Conservation (phyloP, 2,329 filamentous ascomycete species). For the Hirsutella rhossiliensis region DNA sequence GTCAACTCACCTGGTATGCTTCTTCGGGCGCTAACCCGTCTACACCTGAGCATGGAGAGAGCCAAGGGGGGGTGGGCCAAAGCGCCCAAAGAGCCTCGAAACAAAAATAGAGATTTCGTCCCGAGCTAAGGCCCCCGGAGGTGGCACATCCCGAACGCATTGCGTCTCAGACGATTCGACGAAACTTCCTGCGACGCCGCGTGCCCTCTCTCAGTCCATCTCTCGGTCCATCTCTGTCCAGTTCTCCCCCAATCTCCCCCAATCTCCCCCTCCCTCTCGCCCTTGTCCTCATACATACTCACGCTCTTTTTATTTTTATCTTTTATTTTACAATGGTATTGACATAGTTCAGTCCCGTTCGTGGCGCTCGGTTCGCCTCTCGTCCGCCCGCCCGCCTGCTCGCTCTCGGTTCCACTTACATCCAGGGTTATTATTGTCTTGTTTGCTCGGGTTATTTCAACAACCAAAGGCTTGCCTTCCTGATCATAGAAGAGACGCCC, state of each 20-base stretch:
- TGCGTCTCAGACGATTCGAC: slow-evolving; percentile 14
- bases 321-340: not conserved
- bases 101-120: not conserved
- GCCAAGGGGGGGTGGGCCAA: not conserved
- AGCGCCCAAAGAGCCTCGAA: not conserved
- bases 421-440: not conserved
- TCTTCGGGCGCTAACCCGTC: too few species aligned
- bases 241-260: not conserved
- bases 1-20: too few species aligned
- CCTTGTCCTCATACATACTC: not conserved
- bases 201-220: not conserved
- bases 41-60: not conserved
- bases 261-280: not conserved
- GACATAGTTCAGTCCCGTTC: not conserved
- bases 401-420: not conserved
- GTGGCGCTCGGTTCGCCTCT: not conserved
- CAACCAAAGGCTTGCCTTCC: not conserved
- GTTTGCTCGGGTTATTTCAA: not conserved
- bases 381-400: not conserved
- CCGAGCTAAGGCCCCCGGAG: slow-evolving; percentile 14
- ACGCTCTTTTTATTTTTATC: not conserved
- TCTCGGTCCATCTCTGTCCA: not conserved
- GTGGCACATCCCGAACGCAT: slow-evolving; percentile 15
- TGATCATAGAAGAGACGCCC: not conserved
- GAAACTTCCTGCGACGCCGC: slow-evolving; percentile 1